These are phyloP conservation scores for Pseudogymnoascus sp. DNA, from an alignment of 2,329 filamentous ascomycete genomes.

Conservation along the genomic window DNA sequence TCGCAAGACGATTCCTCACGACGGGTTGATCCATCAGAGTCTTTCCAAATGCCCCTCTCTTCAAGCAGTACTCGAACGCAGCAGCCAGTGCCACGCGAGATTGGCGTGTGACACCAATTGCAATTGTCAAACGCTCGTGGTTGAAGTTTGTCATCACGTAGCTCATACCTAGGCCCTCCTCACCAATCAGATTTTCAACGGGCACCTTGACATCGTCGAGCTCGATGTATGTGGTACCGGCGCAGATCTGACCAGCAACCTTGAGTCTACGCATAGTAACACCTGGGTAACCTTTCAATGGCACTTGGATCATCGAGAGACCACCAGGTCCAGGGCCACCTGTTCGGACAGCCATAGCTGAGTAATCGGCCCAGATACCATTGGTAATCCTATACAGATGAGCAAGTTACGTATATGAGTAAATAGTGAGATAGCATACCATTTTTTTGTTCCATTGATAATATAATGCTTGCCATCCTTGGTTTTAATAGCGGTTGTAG, in stretches of 20 bases:
- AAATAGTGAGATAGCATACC: slow-evolving; percentile 30
- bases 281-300: slow-evolving; percentile 57
- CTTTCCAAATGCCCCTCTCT: slow-evolving; percentile 60
- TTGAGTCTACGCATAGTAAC: slow-evolving; percentile 61
- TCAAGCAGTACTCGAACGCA: slow-evolving; percentile 55
- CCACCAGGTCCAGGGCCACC: slow-evolving; percentile 53
- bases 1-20: slow-evolving; percentile 63
- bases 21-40: slow-evolving; percentile 66
- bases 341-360: slow-evolving; percentile 65
- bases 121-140: slow-evolving; percentile 62
- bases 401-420: background rate
- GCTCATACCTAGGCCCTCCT: slow-evolving; percentile 63
- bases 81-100: slow-evolving; percentile 50
- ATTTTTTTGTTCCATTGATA: slow-evolving; percentile 71
- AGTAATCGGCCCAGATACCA: slow-evolving; percentile 60
- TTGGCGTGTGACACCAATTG: slow-evolving; percentile 54
- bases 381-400: slow-evolving; percentile 46
- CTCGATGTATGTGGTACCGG: slow-evolving; percentile 68
- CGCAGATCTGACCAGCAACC: slow-evolving; percentile 54
- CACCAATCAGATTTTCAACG: slow-evolving; percentile 59
- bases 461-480: slow-evolving; percentile 59
- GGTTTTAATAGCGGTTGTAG: slow-evolving; percentile 55
- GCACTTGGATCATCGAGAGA: slow-evolving; percentile 60
- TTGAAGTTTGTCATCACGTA: slow-evolving; percentile 77
- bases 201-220: slow-evolving; percentile 68